Percentiles rank a stretch among this genome's conserved stretches.
Conservation (phyloP, 495 filamentous ascomycete species). For the Sphaerosporella brunnea region DNA sequence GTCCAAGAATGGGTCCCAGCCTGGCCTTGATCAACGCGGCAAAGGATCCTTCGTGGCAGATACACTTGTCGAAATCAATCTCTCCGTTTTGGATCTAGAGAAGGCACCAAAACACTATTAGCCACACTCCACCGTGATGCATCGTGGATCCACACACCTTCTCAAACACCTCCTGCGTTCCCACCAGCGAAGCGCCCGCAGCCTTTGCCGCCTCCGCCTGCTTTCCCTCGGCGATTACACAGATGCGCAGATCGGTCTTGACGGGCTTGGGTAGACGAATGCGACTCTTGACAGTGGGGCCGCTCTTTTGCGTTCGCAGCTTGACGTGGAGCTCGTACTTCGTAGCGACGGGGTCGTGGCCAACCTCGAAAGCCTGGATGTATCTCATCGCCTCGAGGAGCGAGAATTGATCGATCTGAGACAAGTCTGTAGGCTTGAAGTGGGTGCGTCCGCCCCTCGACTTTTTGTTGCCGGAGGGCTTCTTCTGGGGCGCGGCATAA, state of each 20-base stretch:
- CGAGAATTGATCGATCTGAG: conserved; percentile 48
- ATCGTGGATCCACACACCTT: conserved; percentile 9
- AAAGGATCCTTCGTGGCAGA: conserved; percentile 66
- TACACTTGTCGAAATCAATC: conserved; percentile 74
- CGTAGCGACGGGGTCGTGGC: conserved; percentile 44
- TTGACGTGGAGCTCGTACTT: conserved; percentile 84
- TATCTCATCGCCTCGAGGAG: conserved; percentile 94
- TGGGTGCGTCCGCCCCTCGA: conserved; percentile 46
- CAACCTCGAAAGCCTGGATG: conserved; percentile 80
- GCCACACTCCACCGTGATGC: not conserved
- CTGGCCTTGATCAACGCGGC: conserved; percentile 31
- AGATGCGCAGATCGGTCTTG: conserved; percentile 24
- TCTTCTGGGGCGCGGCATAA: conserved; percentile 25
- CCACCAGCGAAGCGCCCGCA: conserved; percentile 63
- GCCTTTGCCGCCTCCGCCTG: conserved; percentile 40
- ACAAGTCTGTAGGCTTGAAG: conserved; percentile 44
- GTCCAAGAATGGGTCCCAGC: conserved; percentile 69
- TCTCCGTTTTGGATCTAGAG: conserved; percentile 22
- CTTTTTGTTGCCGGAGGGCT: conserved; percentile 34
- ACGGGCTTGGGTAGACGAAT: conserved; percentile 78
- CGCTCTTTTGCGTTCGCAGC: conserved; percentile 61
- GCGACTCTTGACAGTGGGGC: conserved; percentile 67
- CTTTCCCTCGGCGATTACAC: conserved; percentile 24
- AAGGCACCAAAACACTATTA: not conserved
- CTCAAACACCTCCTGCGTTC: conserved; percentile 71